Evolutionary conservation across 1,284 basidiomycete species (phyloP).

Genomic region (Cutaneotrichosporon cyanovorans): DNA sequence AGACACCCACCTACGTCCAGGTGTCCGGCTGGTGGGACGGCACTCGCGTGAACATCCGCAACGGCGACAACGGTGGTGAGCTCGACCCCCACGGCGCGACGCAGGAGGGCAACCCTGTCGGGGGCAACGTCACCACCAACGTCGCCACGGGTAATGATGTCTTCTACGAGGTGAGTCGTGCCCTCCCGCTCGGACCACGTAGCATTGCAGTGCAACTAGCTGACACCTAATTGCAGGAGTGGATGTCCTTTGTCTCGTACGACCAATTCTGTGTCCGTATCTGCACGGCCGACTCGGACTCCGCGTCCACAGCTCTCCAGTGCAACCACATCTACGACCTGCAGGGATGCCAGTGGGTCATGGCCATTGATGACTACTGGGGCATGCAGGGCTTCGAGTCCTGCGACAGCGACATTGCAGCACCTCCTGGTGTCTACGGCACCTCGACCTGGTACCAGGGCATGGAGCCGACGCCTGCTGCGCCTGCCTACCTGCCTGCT

Average conservation of each 20-base stretch:
- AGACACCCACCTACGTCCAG: slow-evolving; percentile 46
- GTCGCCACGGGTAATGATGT: slow-evolving; percentile 6
- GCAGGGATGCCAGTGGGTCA: slow-evolving; percentile 48
- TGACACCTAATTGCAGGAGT: too few species aligned
- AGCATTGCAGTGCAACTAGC: not conserved
- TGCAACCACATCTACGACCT: slow-evolving; percentile 45
- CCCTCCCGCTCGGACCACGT: not conserved
- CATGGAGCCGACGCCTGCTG: slow-evolving; percentile 30
- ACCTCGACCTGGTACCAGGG: slow-evolving; percentile 45
- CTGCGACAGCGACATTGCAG: slow-evolving; percentile 45
- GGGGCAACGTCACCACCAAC: slow-evolving; percentile 50
- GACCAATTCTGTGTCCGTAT: slow-evolving; percentile 47
- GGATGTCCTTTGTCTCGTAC: slow-evolving; percentile 48
- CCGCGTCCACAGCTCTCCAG: slow-evolving; percentile 31
- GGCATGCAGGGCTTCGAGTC: slow-evolving; percentile 43
- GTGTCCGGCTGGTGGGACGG: slow-evolving; percentile 48
- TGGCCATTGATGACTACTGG: slow-evolving; percentile 44
- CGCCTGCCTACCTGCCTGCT: slow-evolving; percentile 34
- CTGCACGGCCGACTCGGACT: slow-evolving; percentile 42
- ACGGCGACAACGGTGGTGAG: slow-evolving; percentile 48
- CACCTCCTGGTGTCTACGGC: slow-evolving; percentile 44
- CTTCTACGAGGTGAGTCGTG: slow-evolving; percentile 45
- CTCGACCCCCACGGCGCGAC: slow-evolving; percentile 50
- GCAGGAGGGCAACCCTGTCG: slow-evolving; percentile 50
- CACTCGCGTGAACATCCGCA: slow-evolving; percentile 42